Evolutionary conservation across 495 filamentous ascomycete species (phyloP).

Genomic region (Trichoderma orchidacearum): DNA sequence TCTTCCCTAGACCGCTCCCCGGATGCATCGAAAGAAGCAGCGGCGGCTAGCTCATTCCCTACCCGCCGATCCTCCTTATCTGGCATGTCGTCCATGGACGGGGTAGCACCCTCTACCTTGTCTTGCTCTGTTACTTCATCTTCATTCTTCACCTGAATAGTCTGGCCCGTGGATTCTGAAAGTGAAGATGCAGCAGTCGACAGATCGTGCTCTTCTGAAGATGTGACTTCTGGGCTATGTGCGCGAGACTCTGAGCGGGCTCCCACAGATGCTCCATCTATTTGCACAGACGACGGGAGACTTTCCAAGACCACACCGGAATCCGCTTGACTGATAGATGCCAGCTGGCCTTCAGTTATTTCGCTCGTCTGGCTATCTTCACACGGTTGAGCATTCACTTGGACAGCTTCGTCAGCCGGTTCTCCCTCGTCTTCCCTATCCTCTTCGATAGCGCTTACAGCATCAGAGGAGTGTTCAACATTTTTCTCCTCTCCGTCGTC

Average conservation of each 20-base stretch:
- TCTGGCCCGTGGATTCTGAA: slow-evolving; percentile 40
- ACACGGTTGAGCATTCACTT: neutral
- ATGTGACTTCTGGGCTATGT: slow-evolving; percentile 28
- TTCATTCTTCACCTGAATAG: slow-evolving; percentile 14
- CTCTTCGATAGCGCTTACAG: neutral
- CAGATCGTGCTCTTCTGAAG: slow-evolving; percentile 33
- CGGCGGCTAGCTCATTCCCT: neutral
- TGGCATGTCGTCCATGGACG: slow-evolving; percentile 5
- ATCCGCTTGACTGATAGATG: slow-evolving; percentile 20
- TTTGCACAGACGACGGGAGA: slow-evolving; percentile 12
- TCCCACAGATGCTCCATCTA: slow-evolving; percentile 21
- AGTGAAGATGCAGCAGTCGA: slow-evolving; percentile 42
- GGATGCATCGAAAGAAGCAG: neutral
- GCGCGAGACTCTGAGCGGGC: slow-evolving; percentile 34
- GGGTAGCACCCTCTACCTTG: neutral
- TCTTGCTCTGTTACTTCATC: slow-evolving; percentile 7
- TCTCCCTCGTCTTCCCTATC: slow-evolving; percentile 2
- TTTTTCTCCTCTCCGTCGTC: slow-evolving; percentile 61
- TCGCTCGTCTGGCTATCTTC: neutral
- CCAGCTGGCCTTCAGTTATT: neutral
- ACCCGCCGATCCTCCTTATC: neutral
- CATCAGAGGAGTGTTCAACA: slow-evolving; percentile 21
- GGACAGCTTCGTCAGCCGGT: neutral
- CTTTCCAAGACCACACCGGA: slow-evolving; percentile 24
- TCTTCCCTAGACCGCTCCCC: neutral